phyloP scores from a whole-genome alignment of 164 flowering plant species.

The Umbellularia californica region DNA sequence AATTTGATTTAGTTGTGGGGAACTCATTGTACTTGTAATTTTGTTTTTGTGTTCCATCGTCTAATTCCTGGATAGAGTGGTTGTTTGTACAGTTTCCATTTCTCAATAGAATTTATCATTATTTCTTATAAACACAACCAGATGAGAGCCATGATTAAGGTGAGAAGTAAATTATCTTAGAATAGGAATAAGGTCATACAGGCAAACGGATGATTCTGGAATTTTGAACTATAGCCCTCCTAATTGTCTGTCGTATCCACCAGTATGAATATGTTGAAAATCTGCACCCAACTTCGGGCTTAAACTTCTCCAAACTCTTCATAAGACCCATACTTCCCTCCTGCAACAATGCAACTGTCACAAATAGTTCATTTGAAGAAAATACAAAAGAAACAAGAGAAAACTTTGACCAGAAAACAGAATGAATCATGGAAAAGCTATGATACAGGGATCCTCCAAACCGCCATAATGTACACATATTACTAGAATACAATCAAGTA shows the following conservation, averaged over 20 bases:
- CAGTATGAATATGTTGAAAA: conserved; percentile 88
- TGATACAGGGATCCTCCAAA: too few species aligned
- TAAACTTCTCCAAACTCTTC: conserved; percentile 84
- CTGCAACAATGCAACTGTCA: conserved; percentile 29
- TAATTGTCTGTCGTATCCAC: conserved; percentile 85
- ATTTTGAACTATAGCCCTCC: conserved; percentile 64
- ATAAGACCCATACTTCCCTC: conserved; percentile 92
- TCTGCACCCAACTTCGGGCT: conserved; percentile 80
- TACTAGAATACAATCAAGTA: too few species aligned
- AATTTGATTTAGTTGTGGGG: too few species aligned
- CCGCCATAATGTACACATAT: too few species aligned
- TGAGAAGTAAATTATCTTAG: neutral
- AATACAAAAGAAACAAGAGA: neutral
- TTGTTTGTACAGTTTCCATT: too few species aligned
- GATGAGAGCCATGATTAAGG: neutral
- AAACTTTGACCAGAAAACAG: too few species aligned
- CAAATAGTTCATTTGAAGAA: neutral
- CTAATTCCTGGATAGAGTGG: too few species aligned
- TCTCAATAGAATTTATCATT: too few species aligned
- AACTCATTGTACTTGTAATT: too few species aligned
- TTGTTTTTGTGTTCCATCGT: too few species aligned
- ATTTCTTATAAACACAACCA: neutral
- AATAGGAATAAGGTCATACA: conserved; percentile 29
- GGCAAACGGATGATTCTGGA: conserved; percentile 85
- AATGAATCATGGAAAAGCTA: too few species aligned